Evolutionary conservation across 441 rosid species (phyloP), one percentile per base, ranked within the genome.

Genomic region (Jatropha podagrica): DNA sequence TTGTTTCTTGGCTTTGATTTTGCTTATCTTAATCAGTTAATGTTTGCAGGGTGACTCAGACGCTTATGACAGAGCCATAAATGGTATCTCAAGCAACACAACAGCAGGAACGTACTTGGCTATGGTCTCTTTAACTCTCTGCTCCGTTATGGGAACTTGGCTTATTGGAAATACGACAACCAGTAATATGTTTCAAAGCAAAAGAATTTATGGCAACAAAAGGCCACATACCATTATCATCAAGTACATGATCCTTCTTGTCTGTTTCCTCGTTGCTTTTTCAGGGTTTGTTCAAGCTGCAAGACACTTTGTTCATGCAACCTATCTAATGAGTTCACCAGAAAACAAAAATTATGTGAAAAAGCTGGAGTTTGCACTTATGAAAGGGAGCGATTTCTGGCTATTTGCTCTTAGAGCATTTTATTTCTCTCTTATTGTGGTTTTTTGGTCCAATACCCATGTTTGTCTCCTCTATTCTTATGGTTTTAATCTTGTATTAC

Each of bases 71-170:
- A 27, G 67, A 41, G 92, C 87, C 41, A 58, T 92, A 5, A 77
- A 81, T 2, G 97, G 92, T 49, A 82, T 95, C 8, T 79, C 87
- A 3, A 76, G 88, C 65, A 90, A 90, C 15, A 82, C 79, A 20
- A 81, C 89, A 7, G 88, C 95, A 56, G 85, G 97, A 75, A 86
- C 93, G 0, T 88, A 78, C 79, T 81, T 92, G 63, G 82, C 88
- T 4, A 81, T 95, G 14, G 76, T 92, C 60, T 84, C 91, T 68
- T 79, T 92, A 52, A 87, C 94, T 13, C 74, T 95, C 23, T 76
- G 97, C 77, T 91, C 91, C 72, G 84, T 91, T 0, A 92, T 95
- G 52, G 97, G 97, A 46, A 91, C 94, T 12, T 92, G 93, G 94
- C 88, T 54, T 15, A n/a, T 91, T 14, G 88, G 90, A 66, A 84